Evolutionary conservation across 441 rosid genomes (phyloP).

Genomic region (Syzygium malaccense): DNA sequence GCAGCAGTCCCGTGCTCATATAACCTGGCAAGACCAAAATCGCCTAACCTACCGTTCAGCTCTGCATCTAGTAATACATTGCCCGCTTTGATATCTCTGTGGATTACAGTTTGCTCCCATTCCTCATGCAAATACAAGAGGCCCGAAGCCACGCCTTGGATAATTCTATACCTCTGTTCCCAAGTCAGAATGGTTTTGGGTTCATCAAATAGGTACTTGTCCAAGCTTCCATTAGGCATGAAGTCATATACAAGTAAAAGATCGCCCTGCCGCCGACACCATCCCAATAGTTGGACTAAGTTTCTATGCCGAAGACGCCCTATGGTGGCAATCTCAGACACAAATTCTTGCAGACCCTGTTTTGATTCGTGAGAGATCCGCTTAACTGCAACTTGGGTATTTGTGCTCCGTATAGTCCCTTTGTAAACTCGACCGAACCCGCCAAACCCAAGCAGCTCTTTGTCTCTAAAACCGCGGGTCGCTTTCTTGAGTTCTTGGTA

Average conservation of each 20-base stretch:
- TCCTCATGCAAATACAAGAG: constrained; percentile 83
- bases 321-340: constrained; percentile 65
- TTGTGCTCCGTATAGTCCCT: constrained; percentile 47
- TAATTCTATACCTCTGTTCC: constrained; percentile 73
- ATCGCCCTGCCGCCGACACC: constrained; percentile 61
- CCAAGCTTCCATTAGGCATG: constrained; percentile 90
- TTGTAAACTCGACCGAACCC: constrained; percentile 83
- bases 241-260: constrained; percentile 71
- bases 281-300: constrained; percentile 76
- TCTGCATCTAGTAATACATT: constrained; percentile 70
- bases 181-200: constrained; percentile 51
- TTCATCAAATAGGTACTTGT: constrained; percentile 59
- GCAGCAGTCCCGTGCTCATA: constrained; percentile 69
- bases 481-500: constrained; percentile 75
- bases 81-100: constrained; percentile 80
- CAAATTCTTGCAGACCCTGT: constrained; percentile 73
- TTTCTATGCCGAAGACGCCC: constrained; percentile 90
- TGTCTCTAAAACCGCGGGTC: constrained; percentile 64
- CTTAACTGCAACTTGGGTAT: constrained; percentile 65
- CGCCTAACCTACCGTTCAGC: constrained; percentile 69
- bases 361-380: constrained; percentile 67
- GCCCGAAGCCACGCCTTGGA: constrained; percentile 73
- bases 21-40: constrained; percentile 80
- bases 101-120: constrained; percentile 86
- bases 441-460: constrained; percentile 67